Conservation (phyloP, 2,329 filamentous ascomycete species). For the Ophiostoma himal-ulmi region DNA sequence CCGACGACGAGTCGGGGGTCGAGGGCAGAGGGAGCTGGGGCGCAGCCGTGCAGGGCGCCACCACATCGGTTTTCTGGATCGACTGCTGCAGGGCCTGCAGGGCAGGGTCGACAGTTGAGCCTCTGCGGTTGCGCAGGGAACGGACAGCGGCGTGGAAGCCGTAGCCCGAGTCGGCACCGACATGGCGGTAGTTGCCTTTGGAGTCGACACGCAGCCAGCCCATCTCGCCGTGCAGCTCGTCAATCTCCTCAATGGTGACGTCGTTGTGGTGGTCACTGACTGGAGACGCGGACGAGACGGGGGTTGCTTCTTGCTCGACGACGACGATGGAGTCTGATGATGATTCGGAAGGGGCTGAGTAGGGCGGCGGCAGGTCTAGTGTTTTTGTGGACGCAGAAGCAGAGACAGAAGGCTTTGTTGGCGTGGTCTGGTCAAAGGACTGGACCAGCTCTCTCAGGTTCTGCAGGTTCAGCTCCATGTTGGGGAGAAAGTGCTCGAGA, state of each 20-base stretch:
- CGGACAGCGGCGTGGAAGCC: slow-evolving; percentile 29
- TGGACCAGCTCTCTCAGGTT: slow-evolving; percentile 26
- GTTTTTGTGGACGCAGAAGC: neutral
- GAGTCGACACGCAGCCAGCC: slow-evolving; percentile 29
- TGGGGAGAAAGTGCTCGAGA: slow-evolving; percentile 30
- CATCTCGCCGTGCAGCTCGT: slow-evolving; percentile 27
- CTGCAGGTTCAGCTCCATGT: slow-evolving; percentile 28
- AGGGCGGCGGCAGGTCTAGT: neutral
- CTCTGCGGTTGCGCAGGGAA: slow-evolving; percentile 25
- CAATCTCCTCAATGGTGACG: slow-evolving; percentile 27
- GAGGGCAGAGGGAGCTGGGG: slow-evolving; percentile 25
- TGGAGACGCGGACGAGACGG: neutral
- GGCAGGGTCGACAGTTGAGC: slow-evolving; percentile 10
- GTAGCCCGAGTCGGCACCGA: slow-evolving; percentile 29
- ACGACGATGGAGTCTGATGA: slow-evolving; percentile 21
- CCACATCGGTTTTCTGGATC: slow-evolving; percentile 20
- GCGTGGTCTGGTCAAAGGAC: slow-evolving; percentile 19
- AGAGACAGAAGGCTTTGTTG: neutral
- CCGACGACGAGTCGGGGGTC: slow-evolving; percentile 21
- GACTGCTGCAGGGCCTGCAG: neutral
- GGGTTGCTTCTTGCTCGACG: slow-evolving; percentile 18
- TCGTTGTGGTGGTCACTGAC: slow-evolving; percentile 16
- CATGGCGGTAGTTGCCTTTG: slow-evolving; percentile 27
- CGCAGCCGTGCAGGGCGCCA: slow-evolving; percentile 25
- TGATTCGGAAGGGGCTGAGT: slow-evolving; percentile 11